Evolutionary conservation across 305 asterid species (phyloP).

Genomic region (Fraxinus floribunda): DNA sequence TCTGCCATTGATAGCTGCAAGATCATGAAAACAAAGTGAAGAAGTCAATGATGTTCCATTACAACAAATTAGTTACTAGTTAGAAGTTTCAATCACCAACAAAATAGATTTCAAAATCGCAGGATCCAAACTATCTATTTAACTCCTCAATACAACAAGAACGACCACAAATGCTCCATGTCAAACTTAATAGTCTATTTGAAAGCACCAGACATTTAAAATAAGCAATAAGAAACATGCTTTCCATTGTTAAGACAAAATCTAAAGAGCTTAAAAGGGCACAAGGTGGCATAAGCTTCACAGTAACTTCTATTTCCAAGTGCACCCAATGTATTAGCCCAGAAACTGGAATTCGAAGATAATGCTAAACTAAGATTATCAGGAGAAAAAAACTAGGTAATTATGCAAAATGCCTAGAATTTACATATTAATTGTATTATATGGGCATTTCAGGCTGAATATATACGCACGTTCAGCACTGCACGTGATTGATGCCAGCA

Average conservation of each 20-base stretch:
- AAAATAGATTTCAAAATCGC: background rate
- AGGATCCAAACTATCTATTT: background rate
- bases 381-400: background rate
- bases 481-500: background rate
- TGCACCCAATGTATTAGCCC: background rate
- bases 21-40: background rate
- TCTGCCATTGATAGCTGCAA: conserved; percentile 22
- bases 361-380: background rate
- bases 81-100: background rate
- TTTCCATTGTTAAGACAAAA: background rate
- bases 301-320: background rate
- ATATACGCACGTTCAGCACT: background rate
- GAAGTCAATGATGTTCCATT: background rate
- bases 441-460: background rate
- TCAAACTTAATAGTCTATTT: background rate
- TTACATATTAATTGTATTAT: background rate
- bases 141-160: background rate
- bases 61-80: background rate
- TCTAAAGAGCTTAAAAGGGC: background rate
- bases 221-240: background rate
- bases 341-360: background rate
- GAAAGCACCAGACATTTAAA: background rate
- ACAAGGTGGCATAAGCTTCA: background rate
- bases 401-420: background rate
- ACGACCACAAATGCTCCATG: background rate